Base-by-base conservation (phyloP, 768 basidiomycete species). In the Boletus reticuloceps region DNA sequence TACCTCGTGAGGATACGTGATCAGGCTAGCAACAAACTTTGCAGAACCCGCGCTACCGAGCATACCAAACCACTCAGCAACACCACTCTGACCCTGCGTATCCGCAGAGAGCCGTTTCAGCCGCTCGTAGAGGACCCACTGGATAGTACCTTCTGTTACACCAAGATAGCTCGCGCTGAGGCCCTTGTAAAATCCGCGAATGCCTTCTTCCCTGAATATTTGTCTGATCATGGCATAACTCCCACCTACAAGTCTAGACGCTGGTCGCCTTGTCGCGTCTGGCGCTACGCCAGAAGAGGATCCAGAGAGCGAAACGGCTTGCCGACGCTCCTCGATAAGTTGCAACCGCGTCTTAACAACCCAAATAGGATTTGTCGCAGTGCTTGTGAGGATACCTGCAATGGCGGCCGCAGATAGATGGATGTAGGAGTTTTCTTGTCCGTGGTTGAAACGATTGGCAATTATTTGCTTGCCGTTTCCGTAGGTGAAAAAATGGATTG, bases 1-100 rank as follows among this genome's bases (percentile, higher is more conserved):
- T 51, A 94, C 96, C 81, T 99, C 96, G 63, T 99, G 97, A 42
- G 97, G 97, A 76, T 99, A 99, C 1, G 97, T 98, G 63, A 98
- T 91, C 37, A 98, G 72, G 62, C 88, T 94, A 0, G 97, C 97
- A 14, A 98, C 84, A 63, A 89, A 87, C 73, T 99, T 99, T 7
- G 97, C 94, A 14, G 87, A 84, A 7, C 95, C 97, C 0, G 94
- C 93, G 48, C 94, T 94, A 1, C 85, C 90, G 4, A 97, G 75
- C 83, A 94, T 90, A 3, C 89, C 87, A 2, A 79, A 56, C 88
- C 91, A 96, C 63, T 90, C 87, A 13, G 68, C 71, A 4, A 77
- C 63, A 5, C 83, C 81, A 12, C 88, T 83, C 50, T 75, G 75
- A 0, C 80, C 82, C 55, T 88, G 79, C 14, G 78, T 71, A 1